Percentiles rank a stretch among this genome's conserved stretches.
These are phyloP conservation scores for Alternaria solani DNA, from an alignment of 2,329 filamentous ascomycete genomes.

Conservation along the genomic window DNA sequence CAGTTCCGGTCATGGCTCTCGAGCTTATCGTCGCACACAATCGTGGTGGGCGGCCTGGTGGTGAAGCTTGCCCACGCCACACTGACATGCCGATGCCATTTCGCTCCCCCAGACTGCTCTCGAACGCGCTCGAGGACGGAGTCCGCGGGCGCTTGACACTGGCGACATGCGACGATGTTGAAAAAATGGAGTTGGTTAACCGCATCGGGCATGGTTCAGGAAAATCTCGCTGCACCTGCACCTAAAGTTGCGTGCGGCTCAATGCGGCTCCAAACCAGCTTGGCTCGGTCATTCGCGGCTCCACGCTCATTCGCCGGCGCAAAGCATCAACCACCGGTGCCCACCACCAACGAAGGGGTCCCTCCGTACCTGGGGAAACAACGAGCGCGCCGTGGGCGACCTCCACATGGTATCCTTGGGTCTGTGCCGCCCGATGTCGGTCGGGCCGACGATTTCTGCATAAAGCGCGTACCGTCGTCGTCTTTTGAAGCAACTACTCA, in stretches of 20 bases:
- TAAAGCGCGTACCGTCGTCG: slow-evolving; percentile 14
- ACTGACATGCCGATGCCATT: background rate
- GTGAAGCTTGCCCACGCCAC: slow-evolving; percentile 8
- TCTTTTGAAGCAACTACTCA: background rate
- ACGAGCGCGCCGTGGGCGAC: slow-evolving; percentile 8
- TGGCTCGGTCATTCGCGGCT: slow-evolving; percentile 13
- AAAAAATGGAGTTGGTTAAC: slow-evolving; percentile 6
- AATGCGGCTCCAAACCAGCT: slow-evolving; percentile 12
- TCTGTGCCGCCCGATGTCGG: slow-evolving; percentile 14
- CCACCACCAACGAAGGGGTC: slow-evolving; percentile 2
- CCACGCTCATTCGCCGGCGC: slow-evolving; percentile 5
- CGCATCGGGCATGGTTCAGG: slow-evolving; percentile 2
- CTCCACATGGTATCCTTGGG: slow-evolving; percentile 12
- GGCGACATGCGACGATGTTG: slow-evolving; percentile 5
- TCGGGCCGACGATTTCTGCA: slow-evolving; percentile 15
- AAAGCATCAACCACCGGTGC: slow-evolving; percentile 7
- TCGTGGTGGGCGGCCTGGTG: slow-evolving; percentile 1
- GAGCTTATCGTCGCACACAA: slow-evolving; percentile 3
- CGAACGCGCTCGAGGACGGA: slow-evolving; percentile 5
- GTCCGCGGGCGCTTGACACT: slow-evolving; percentile 3
- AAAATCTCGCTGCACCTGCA: slow-evolving; percentile 13
- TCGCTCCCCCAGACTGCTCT: slow-evolving; percentile 9
- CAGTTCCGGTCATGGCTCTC: slow-evolving; percentile 3
- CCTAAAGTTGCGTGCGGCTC: slow-evolving; percentile 6
- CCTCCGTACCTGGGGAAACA: slow-evolving; percentile 15